Evolutionary conservation across 768 basidiomycete genomes (phyloP).

Genomic region (Lentinula boryana): DNA sequence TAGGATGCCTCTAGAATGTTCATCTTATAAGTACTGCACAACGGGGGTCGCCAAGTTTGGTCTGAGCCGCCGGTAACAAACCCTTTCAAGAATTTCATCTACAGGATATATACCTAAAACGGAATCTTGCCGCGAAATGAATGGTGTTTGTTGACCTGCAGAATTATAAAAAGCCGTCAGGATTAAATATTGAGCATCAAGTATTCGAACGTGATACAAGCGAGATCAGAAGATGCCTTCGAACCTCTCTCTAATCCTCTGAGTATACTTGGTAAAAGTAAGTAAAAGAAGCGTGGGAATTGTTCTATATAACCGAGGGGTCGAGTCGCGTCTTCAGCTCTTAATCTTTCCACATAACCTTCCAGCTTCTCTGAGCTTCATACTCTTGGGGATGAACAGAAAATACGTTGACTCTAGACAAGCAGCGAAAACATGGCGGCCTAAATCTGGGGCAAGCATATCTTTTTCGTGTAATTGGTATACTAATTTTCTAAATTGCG

Average conservation of each 20-base stretch:
- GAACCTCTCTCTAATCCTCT: too few species aligned
- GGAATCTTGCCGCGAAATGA: background rate
- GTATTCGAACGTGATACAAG: too few species aligned
- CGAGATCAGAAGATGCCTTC: too few species aligned
- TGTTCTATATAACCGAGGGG: background rate
- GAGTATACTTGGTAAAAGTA: too few species aligned
- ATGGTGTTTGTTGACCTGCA: background rate
- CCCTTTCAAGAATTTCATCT: background rate
- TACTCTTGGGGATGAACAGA: background rate
- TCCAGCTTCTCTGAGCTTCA: background rate
- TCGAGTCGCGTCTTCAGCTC: background rate
- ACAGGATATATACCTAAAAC: background rate
- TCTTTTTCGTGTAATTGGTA: background rate
- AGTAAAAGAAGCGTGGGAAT: background rate
- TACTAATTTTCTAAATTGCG: background rate
- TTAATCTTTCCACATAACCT: too few species aligned
- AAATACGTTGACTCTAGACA: slow-evolving; percentile 36
- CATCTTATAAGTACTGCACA: background rate
- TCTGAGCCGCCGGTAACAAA: background rate
- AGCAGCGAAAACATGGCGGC: slow-evolving; percentile 46
- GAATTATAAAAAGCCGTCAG: too few species aligned
- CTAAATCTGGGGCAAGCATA: slow-evolving; percentile 40
- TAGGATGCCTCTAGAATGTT: background rate
- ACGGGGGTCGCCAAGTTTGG: background rate
- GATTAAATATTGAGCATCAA: too few species aligned